These are phyloP conservation scores for Fusarium albidum DNA, from an alignment of 2,329 filamentous ascomycete species.

Conservation along the genomic window DNA sequence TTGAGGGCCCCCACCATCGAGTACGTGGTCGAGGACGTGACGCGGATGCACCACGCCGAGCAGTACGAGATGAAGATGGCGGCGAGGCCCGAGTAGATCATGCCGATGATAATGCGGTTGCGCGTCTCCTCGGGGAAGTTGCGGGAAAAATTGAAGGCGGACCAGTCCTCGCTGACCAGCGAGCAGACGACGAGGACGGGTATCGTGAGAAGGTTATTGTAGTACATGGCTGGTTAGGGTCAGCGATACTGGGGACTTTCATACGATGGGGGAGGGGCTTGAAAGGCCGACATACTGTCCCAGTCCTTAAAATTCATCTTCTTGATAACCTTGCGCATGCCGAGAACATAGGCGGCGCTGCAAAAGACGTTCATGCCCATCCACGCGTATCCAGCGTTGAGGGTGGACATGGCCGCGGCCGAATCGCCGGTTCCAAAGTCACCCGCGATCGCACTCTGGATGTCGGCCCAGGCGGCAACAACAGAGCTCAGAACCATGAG, in stretches of 20 bases:
- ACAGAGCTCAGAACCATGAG: slow-evolving; percentile 96
- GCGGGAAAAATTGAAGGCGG: slow-evolving; percentile 77
- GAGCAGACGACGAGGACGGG: slow-evolving; percentile 87
- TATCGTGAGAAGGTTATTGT: slow-evolving; percentile 98
- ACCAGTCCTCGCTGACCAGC: slow-evolving; percentile 91
- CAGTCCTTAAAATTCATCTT: slow-evolving; percentile 99
- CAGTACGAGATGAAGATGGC: slow-evolving; percentile 99
- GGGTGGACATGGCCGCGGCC: slow-evolving; percentile 80
- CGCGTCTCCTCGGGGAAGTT: slow-evolving; percentile 90
- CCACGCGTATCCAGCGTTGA: slow-evolving; percentile 97
- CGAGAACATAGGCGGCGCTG: slow-evolving; percentile 86
- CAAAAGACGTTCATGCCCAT: slow-evolving; percentile 98
- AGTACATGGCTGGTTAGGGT: slow-evolving; percentile 87
- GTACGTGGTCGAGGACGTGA: slow-evolving; percentile 97
- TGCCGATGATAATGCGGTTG: slow-evolving; percentile 82
- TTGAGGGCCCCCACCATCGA: slow-evolving; percentile 98
- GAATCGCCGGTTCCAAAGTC: slow-evolving; percentile 66
- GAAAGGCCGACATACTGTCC: slow-evolving; percentile 77
- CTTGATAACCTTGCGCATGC: slow-evolving; percentile 99
- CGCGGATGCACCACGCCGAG: slow-evolving; percentile 97
- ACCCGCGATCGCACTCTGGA: slow-evolving; percentile 80
- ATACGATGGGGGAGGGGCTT: slow-evolving; percentile 8
- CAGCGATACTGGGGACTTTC: slow-evolving; percentile 36
- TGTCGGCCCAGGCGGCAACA: slow-evolving; percentile 96
- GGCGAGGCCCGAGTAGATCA: slow-evolving; percentile 92